Evolutionary conservation across 2,329 filamentous ascomycete genomes (phyloP).

Genomic region (Xylaria sp.): DNA sequence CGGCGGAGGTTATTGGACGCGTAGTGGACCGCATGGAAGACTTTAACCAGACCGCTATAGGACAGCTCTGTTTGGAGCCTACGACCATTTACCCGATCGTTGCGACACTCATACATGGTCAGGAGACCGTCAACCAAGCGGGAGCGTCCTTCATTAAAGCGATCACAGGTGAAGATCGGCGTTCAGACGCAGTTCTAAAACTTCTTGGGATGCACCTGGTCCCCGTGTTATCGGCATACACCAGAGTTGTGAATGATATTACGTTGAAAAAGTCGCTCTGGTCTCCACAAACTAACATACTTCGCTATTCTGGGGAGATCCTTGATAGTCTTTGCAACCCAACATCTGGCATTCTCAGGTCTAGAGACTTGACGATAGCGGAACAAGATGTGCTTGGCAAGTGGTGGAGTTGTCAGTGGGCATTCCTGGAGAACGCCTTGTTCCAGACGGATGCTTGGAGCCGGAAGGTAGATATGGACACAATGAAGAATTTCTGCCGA

Average conservation of each 20-base stretch:
- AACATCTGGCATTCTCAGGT: slow-evolving; percentile 65
- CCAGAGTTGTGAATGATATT: slow-evolving; percentile 56
- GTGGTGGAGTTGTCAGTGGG: slow-evolving; percentile 90
- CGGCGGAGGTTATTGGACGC: slow-evolving; percentile 71
- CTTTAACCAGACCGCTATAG: slow-evolving; percentile 76
- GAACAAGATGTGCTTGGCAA: slow-evolving; percentile 75
- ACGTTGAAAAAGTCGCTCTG: slow-evolving; percentile 60
- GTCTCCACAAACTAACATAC: slow-evolving; percentile 66
- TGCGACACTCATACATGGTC: slow-evolving; percentile 82
- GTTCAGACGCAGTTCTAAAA: slow-evolving; percentile 61
- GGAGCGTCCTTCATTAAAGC: slow-evolving; percentile 85
- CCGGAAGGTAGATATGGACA: slow-evolving; percentile 74
- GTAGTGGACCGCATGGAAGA: slow-evolving; percentile 84
- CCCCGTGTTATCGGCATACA: slow-evolving; percentile 58
- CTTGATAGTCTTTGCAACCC: slow-evolving; percentile 67
- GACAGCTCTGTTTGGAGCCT: slow-evolving; percentile 74
- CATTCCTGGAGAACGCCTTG: slow-evolving; percentile 82
- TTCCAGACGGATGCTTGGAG: slow-evolving; percentile 87
- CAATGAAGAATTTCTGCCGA: slow-evolving; percentile 93
- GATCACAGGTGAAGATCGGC: slow-evolving; percentile 73
- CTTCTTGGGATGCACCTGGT: slow-evolving; percentile 60
- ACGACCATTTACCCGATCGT: slow-evolving; percentile 79
- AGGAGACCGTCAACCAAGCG: slow-evolving; percentile 81
- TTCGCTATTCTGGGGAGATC: slow-evolving; percentile 68
- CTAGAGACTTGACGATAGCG: slow-evolving; percentile 65